A percentile compares a stretch with the other conserved stretches of the same genome.
Conservation (phyloP, 1,139 yeast species). For the Yamadazyma friedrichii region DNA sequence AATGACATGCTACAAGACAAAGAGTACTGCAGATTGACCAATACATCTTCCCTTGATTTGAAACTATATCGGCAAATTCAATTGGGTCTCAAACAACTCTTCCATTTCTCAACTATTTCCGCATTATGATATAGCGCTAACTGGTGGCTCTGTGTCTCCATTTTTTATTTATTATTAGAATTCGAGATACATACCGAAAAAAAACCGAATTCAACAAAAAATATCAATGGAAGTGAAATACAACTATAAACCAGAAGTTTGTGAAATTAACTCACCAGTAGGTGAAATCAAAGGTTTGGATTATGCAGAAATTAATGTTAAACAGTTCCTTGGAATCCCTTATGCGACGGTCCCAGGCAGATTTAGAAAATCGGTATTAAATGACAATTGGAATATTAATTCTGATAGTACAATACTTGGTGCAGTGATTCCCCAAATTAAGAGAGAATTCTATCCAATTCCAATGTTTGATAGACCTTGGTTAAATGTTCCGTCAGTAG, state of each 20-base stretch:
- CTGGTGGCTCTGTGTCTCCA: too few species aligned
- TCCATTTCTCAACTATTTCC: too few species aligned
- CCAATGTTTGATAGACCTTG: conserved; percentile 11
- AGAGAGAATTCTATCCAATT: conserved; percentile 12
- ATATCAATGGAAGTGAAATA: too few species aligned
- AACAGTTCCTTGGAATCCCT: conserved; percentile 12
- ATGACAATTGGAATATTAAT: conserved; percentile 7
- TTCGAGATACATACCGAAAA: too few species aligned
- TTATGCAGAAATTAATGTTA: conserved; percentile 8
- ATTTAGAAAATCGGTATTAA: conserved; percentile 12
- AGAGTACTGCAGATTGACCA: too few species aligned
- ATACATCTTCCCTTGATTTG: too few species aligned
- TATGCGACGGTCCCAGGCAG: conserved; percentile 15
- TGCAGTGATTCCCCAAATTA: conserved; percentile 11
- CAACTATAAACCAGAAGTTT: conserved; percentile 2
- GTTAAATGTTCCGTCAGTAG: conserved; percentile 3
- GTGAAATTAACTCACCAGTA: neutral
- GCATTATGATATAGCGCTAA: too few species aligned
- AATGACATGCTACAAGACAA: too few species aligned
- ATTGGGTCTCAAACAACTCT: too few species aligned
- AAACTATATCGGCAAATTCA: too few species aligned
- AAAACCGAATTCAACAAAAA: too few species aligned
- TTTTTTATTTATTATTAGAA: too few species aligned
- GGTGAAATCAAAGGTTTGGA: conserved; percentile 7
- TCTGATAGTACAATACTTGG: conserved; percentile 13